A percentile compares a stretch with the other conserved stretches of the same genome.
phyloP scores from a whole-genome alignment of 768 basidiomycete species.

The Rhizopogon salebrosus region DNA sequence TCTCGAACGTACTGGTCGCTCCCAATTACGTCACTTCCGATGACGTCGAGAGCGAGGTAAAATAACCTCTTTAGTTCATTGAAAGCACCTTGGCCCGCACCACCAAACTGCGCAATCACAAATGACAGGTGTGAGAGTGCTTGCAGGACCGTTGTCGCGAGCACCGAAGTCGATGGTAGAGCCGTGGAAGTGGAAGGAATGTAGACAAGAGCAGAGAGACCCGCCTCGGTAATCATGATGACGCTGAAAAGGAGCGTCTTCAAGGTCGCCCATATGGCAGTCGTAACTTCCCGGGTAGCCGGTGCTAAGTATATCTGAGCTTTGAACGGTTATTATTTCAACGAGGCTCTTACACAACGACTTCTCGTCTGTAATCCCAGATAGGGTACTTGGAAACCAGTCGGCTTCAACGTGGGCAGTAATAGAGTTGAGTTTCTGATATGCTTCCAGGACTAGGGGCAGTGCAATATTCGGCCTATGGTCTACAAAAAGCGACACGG shows the following conservation, averaged over 20 bases:
- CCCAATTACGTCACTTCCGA: constrained; percentile 37
- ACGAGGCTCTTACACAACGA: background rate
- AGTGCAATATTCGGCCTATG: constrained; percentile 26
- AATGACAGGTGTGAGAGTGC: constrained; percentile 68
- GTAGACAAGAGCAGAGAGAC: constrained; percentile 52
- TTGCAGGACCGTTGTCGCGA: constrained; percentile 52
- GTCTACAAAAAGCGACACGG: constrained; percentile 29
- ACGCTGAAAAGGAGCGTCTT: constrained; percentile 74
- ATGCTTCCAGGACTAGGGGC: constrained; percentile 22
- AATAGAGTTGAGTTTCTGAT: constrained; percentile 27
- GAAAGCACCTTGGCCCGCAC: constrained; percentile 52
- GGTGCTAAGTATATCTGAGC: constrained; percentile 27
- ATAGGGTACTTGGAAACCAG: constrained; percentile 40
- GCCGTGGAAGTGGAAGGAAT: constrained; percentile 33
- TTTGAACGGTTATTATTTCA: constrained; percentile 2
- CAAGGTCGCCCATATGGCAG: constrained; percentile 59
- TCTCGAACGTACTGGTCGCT: constrained; percentile 34
- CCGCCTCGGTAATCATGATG: constrained; percentile 63
- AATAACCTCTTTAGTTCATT: constrained; percentile 69
- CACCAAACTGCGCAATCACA: constrained; percentile 77
- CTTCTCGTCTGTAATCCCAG: constrained; percentile 13
- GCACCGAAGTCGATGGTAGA: constrained; percentile 32
- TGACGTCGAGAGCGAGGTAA: constrained; percentile 72
- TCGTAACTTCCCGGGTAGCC: constrained; percentile 39
- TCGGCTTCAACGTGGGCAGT: constrained; percentile 41